Conservation (phyloP, 2,329 filamentous ascomycete genomes). For the Paecilomyces sp. region DNA sequence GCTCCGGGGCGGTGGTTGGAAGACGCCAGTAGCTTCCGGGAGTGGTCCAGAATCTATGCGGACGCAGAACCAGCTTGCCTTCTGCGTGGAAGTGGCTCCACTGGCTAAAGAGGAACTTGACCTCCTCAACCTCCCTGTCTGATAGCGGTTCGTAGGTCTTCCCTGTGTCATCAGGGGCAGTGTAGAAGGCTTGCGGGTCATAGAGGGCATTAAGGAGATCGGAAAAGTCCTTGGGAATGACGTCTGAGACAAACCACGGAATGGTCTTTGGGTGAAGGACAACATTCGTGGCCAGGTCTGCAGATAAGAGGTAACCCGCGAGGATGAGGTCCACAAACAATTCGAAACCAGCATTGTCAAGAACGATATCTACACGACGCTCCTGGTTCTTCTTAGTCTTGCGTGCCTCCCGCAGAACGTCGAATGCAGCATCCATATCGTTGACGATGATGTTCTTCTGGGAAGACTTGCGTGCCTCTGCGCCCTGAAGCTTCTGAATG, state of each 20-base stretch:
- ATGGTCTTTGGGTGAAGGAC: conserved; percentile 91
- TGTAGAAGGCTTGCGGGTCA: conserved; percentile 71
- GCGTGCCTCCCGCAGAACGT: conserved; percentile 58
- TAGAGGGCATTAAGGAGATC: conserved; percentile 76
- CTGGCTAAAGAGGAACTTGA: conserved; percentile 72
- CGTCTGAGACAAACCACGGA: conserved; percentile 97
- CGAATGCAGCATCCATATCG: conserved; percentile 68
- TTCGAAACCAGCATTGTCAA: conserved; percentile 97
- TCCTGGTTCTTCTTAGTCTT: conserved; percentile 55
- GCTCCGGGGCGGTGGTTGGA: conserved; percentile 57
- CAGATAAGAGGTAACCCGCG: conserved; percentile 78
- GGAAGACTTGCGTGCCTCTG: conserved; percentile 73
- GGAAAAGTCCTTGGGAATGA: conserved; percentile 76
- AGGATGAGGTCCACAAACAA: conserved; percentile 91
- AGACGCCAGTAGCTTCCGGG: conserved; percentile 84
- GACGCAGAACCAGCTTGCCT: conserved; percentile 73
- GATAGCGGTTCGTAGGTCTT: conserved; percentile 57
- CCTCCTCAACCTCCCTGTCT: conserved; percentile 58
- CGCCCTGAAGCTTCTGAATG: conserved; percentile 91
- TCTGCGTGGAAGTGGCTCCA: conserved; percentile 77
- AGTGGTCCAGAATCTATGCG: conserved; percentile 87
- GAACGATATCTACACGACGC: conserved; percentile 81
- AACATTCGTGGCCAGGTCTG: conserved; percentile 76
- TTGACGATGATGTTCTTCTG: conserved; percentile 92
- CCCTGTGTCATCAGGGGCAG: conserved; percentile 57